These are phyloP conservation scores for Oehlia diaphana DNA, from an alignment of 192 early-diverging fungal genomes.

Conservation along the genomic window DNA sequence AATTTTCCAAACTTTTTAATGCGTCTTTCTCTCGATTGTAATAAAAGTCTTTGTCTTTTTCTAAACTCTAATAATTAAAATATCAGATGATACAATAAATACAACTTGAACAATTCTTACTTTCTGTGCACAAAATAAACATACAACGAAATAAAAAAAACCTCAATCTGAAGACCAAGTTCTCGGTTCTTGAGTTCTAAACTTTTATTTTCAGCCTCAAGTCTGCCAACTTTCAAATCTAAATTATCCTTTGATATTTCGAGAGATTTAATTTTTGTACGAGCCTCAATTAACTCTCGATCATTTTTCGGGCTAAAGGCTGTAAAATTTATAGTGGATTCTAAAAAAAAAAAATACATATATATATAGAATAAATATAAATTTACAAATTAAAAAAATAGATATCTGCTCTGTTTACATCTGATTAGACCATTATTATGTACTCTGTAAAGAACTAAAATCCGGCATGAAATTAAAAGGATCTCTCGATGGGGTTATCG, in stretches of 20 bases:
- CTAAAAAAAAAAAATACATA: neutral
- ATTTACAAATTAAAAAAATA: neutral
- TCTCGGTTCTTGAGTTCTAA: conserved; percentile 5
- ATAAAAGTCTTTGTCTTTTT: neutral
- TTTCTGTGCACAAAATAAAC: no score
- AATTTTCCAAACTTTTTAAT: neutral
- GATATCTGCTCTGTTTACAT: neutral
- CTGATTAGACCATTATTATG: neutral
- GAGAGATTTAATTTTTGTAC: neutral
- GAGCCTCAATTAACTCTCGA: conserved; percentile 2
- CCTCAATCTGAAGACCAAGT: conserved; percentile 4
- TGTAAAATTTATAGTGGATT: neutral
- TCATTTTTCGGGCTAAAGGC: neutral
- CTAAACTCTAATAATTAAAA: neutral
- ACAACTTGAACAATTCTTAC: no score
- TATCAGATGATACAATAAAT: no score
- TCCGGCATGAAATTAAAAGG: conserved; percentile 5
- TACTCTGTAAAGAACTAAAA: neutral
- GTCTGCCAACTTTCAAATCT: neutral
- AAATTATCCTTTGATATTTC: conserved; percentile 6
- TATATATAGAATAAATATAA: neutral
- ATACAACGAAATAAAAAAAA: neutral
- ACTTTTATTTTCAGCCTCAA: conserved; percentile 4
- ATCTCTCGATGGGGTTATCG: neutral
- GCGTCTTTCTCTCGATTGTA: neutral